Evolutionary conservation across 768 basidiomycete species (phyloP).

Genomic region (Psilocybe subaeruginosa): DNA sequence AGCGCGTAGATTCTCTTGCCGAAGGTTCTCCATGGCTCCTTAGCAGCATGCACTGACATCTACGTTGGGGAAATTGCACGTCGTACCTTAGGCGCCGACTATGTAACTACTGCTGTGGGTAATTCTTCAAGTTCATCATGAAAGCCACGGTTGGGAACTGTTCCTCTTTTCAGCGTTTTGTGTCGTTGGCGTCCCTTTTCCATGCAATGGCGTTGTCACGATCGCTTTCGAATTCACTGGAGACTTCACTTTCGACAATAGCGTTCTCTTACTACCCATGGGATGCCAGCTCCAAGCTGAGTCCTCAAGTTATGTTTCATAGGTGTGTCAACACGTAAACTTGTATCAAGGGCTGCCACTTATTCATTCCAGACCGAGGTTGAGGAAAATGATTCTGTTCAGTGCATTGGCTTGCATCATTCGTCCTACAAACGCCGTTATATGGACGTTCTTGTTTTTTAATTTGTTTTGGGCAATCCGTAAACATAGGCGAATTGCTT

Average conservation of each 20-base stretch:
- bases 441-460: conserved; percentile 78
- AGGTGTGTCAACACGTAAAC: conserved; percentile 26
- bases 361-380: conserved; percentile 29
- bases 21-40: conserved; percentile 68
- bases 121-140: not conserved
- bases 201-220: conserved; percentile 83
- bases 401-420: conserved; percentile 81
- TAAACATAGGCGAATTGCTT: conserved; percentile 30
- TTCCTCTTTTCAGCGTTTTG: conserved; percentile 54
- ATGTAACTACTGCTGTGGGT: conserved; percentile 67
- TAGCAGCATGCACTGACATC: conserved; percentile 84
- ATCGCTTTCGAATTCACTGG: conserved; percentile 90
- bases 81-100: conserved; percentile 57
- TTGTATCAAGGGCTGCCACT: not conserved
- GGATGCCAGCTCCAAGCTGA: conserved; percentile 43
- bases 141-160: not conserved
- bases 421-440: conserved; percentile 86
- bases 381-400: conserved; percentile 47
- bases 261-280: conserved; percentile 84
- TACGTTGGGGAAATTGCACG: conserved; percentile 66
- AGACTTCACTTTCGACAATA: conserved; percentile 81
- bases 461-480: conserved; percentile 60
- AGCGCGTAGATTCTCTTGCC: conserved; percentile 68
- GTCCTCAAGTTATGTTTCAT: conserved; percentile 41
- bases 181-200: conserved; percentile 88